Evolutionary conservation across 2,329 filamentous ascomycete genomes (phyloP).

Genomic region (Fusarium nanum): DNA sequence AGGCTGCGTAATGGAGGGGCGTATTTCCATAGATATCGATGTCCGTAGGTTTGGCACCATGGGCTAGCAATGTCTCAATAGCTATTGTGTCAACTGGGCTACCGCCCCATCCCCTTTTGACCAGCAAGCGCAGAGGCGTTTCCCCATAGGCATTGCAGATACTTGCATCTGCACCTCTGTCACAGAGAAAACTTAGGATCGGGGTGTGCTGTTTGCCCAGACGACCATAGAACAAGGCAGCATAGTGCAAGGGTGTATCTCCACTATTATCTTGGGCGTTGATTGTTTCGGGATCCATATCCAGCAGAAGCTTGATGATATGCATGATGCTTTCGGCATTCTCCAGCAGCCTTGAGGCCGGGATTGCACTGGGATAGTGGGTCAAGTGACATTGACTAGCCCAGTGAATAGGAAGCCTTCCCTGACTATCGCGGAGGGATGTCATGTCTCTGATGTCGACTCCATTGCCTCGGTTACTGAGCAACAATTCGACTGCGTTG

Average conservation of each 20-base stretch:
- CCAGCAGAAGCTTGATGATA: rapidly evolving
- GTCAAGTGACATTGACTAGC: not conserved
- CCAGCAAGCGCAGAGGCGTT: not conserved
- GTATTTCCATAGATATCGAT: not conserved
- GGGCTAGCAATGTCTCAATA: not conserved
- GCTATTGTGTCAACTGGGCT: not conserved
- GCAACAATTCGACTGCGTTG: not conserved
- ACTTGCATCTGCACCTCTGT: not conserved
- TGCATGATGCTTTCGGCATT: not conserved
- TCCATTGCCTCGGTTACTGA: not conserved
- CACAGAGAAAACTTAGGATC: rapidly evolving
- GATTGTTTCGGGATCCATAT: not conserved
- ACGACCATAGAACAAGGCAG: not conserved
- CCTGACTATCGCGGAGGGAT: not conserved
- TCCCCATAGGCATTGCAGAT: not conserved
- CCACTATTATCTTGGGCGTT: not conserved
- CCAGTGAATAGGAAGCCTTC: not conserved
- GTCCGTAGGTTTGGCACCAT: not conserved
- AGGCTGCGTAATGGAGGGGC: not conserved
- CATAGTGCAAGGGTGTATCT: not conserved
- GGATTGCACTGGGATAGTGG: rapidly evolving
- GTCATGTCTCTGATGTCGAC: not conserved
- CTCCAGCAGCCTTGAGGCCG: rapidly evolving
- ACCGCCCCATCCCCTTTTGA: not conserved
- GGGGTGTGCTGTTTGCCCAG: not conserved